Base-by-base conservation (phyloP, 1,284 basidiomycete genomes). In the Ceratobasidium sp. region DNA sequence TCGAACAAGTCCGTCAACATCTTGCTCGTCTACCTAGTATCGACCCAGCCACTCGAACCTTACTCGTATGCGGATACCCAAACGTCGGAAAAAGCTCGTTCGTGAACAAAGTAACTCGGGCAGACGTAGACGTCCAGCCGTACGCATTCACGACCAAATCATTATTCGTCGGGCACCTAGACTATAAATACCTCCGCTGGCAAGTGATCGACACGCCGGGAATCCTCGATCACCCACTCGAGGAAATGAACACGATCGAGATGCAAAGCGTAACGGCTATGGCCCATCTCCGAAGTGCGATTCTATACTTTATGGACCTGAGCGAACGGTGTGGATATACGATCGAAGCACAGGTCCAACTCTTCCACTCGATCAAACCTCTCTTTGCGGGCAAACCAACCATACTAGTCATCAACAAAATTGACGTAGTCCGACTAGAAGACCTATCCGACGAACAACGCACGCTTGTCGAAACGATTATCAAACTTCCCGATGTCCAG, bases 231-330 rank as follows among this genome's bases (percentile, higher is more conserved):
- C 96, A 97, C 85, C 97, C 97, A 1, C 89, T 98, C 60, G 97
- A 98, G 86, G 97, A 98, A 80, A 98, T 98, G 97, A 98, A 98
- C 89, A 98, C 97, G 79, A 98, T 98, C 82, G 97, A 98, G 87
- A 98, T 98, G 96, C 97, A 98, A 88, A 97, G 95, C 83, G 97
- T 98, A 85, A 98, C 96, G 55, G 97, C 97, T 9, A 89, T 98
- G 80, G 97, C 97, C 2, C 97, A 98, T 86, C 87, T 98, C 61
- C 95, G 97, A 86, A 92, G 93, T 81, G 97, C 95, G 82, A 90
- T 98, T 15, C 86, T 98, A 83, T 98, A 98, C 87, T 98, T 98
- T 84, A 97, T 98, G 95, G 97, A 98, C 86, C 89, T 97, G 26
- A 95, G 93, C 81, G 97, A 97, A 86, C 97, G 98, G 85, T 98